Percentiles rank a stretch among this genome's conserved stretches.
phyloP scores from a whole-genome alignment of 345 rosid genomes.

The Gossypium ekmanianum region DNA sequence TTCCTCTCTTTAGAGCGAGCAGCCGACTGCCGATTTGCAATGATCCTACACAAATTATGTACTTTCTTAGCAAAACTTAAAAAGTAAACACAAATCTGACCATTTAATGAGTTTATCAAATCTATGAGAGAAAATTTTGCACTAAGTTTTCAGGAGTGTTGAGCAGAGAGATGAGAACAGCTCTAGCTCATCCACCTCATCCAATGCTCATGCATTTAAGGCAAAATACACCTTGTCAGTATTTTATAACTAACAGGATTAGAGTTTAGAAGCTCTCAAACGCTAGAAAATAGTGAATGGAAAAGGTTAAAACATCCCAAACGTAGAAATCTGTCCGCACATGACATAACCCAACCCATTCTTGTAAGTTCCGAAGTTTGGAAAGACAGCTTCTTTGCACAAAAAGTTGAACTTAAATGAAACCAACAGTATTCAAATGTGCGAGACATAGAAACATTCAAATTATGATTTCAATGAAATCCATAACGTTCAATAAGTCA shows the following conservation, averaged over 20 bases:
- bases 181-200: not conserved
- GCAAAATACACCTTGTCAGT: not conserved
- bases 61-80: not conserved
- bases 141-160: not conserved
- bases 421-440: not conserved
- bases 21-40: constrained; percentile 89
- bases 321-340: not conserved
- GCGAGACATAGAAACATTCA: not conserved
- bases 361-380: not conserved
- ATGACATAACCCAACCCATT: not conserved
- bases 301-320: not conserved
- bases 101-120: not conserved
- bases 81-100: constrained; percentile 1
- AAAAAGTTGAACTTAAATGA: not conserved
- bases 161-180: not conserved
- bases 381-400: not conserved
- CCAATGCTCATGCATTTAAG: not conserved
- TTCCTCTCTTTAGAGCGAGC: constrained; percentile 92
- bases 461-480: constrained; percentile 1
- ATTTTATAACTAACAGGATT: not conserved
- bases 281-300: not conserved
- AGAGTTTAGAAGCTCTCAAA: not conserved
- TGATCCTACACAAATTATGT: constrained; percentile 44
- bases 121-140: not conserved
- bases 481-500: not conserved